Evolutionary conservation across 2,329 filamentous ascomycete genomes (phyloP).

Genomic region (Clonostachys solani): DNA sequence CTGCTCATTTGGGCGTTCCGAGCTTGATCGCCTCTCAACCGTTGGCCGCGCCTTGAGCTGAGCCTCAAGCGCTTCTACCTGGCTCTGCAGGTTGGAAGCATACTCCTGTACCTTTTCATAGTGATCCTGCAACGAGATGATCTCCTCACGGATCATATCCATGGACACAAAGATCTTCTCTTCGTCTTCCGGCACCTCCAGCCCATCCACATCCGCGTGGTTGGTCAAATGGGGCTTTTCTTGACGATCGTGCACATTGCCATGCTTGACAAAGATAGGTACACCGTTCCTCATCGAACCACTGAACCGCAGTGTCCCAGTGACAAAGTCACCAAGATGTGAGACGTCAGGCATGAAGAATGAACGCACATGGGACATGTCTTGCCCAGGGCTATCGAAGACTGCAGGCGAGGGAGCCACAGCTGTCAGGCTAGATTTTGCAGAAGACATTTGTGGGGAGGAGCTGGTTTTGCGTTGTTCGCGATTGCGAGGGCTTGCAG

Average conservation of each 20-base stretch:
- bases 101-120: slow-evolving; percentile 51
- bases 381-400: slow-evolving; percentile 21
- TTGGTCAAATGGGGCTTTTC: slow-evolving; percentile 22
- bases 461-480: slow-evolving; percentile 13
- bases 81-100: slow-evolving; percentile 46
- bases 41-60: slow-evolving; percentile 41
- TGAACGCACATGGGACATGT: slow-evolving; percentile 40
- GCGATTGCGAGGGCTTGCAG: slow-evolving; percentile 19
- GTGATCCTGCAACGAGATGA: slow-evolving; percentile 50
- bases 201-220: slow-evolving; percentile 44
- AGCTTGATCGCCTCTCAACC: slow-evolving; percentile 32
- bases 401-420: slow-evolving; percentile 30
- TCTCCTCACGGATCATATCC: slow-evolving; percentile 58
- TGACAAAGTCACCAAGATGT: slow-evolving; percentile 53
- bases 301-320: slow-evolving; percentile 47
- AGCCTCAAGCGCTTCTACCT: slow-evolving; percentile 44
- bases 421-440: slow-evolving; percentile 34
- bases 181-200: slow-evolving; percentile 48
- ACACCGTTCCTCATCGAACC: slow-evolving; percentile 47
- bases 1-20: slow-evolving; percentile 38
- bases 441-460: slow-evolving; percentile 29
- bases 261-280: slow-evolving; percentile 51
- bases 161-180: slow-evolving; percentile 56
- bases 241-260: slow-evolving; percentile 39
- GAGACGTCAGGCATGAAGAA: slow-evolving; percentile 51